Conservation (phyloP, 1,284 basidiomycete genomes). For the Boletellus deceptivus region DNA sequence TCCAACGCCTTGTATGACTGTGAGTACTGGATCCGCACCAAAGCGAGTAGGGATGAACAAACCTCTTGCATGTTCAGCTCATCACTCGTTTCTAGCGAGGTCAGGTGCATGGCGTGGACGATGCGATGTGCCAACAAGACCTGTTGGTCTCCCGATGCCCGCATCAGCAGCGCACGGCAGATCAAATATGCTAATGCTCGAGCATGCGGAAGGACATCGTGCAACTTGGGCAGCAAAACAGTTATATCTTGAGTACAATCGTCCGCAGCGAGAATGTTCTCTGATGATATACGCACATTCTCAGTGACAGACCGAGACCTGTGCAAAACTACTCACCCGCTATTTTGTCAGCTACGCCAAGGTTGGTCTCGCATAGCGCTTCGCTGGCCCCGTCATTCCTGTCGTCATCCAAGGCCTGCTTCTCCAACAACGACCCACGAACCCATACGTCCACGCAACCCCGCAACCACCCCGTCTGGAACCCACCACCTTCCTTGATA, state of each 20-base stretch:
- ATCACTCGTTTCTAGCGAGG: conserved; percentile 44
- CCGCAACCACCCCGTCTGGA: conserved; percentile 34
- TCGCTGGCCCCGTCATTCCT: conserved; percentile 39
- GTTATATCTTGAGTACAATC: conserved; percentile 35
- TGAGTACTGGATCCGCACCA: conserved; percentile 2
- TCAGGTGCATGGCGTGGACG: conserved; percentile 47
- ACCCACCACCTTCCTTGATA: conserved; percentile 34
- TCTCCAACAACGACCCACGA: conserved; percentile 20
- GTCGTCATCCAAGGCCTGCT: conserved; percentile 28
- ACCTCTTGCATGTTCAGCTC: conserved; percentile 42
- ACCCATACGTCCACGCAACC: conserved; percentile 47
- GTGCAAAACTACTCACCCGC: conserved; percentile 50
- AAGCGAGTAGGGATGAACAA: conserved; percentile 12
- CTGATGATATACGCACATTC: conserved; percentile 34
- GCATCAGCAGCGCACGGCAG: conserved; percentile 51
- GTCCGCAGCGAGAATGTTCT: conserved; percentile 57
- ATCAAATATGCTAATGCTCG: conserved; percentile 61
- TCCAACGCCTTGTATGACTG: conserved; percentile 37
- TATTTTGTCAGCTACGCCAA: conserved; percentile 52
- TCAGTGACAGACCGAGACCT: not conserved
- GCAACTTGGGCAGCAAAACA: conserved; percentile 49
- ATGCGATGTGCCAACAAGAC: conserved; percentile 52
- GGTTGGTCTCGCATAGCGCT: conserved; percentile 51
- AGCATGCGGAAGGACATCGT: conserved; percentile 48
- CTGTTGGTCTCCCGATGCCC: conserved; percentile 55